Evolutionary conservation across 2,329 filamentous ascomycete species (phyloP), one percentile per base, ranked within the genome.

Genomic region (Colletotrichum lupini): DNA sequence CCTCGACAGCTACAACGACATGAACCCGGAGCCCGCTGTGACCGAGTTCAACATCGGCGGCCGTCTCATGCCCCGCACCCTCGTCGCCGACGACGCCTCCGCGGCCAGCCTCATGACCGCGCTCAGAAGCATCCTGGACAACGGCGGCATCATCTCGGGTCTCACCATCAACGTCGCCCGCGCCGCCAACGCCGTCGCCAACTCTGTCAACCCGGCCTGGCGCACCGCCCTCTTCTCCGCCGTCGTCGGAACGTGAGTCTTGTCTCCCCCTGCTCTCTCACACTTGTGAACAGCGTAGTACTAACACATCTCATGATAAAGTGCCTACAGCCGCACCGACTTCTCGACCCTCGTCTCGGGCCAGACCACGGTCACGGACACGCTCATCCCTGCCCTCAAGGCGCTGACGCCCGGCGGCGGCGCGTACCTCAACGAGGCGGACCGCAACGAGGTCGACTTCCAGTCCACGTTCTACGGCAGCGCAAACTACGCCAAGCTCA

Each of bases 391-490:
- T 3, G 14, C 24, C 30, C 72, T 74, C 6, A 58, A 65, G 58
- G 53, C 52, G 16, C 59, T 72, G 52, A 82, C 84, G 0, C 85
- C 85, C 2, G 83, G 81, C 2, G 79, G 79, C 1, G 86, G 86
- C 3, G 80, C 85, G 2, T 89, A 89, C 74, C 78, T 87, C 76
- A 89, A 88, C 72, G 88, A 91, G 80, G 85, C 82, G 1, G 85
- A 89, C 77, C 83, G 86, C 49, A 81, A 83, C 72, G 81, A 88
- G 77, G 83, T 82, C 0, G 76, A 85, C 67, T 89, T 81, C 76
- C 80, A 86, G 75, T 74, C 81, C 16, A 79, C 77, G 2, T 88
- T 88, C 78, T 89, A 83, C 76, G 87, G 87, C 1, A 49, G 16
- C 42, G 74, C 32, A 7, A 87, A 87, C 61, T 89, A 88, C 73